phyloP scores from a whole-genome alignment of 768 basidiomycete genomes.

The Agrocybe praecox region DNA sequence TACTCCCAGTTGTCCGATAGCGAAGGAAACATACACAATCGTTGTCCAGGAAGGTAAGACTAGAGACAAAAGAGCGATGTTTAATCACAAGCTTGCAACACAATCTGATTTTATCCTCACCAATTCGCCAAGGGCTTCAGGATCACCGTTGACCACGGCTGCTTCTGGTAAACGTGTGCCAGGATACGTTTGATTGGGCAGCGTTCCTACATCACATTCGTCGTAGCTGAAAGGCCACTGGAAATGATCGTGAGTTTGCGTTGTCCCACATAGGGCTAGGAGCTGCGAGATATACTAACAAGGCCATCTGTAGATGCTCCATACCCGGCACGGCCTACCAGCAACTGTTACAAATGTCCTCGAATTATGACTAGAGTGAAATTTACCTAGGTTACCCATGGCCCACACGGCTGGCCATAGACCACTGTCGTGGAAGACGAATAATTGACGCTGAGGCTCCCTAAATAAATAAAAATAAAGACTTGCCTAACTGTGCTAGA shows the following conservation, averaged over 20 bases:
- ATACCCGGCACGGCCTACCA: conserved; percentile 66
- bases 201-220: conserved; percentile 78
- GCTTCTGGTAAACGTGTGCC: conserved; percentile 50
- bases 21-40: conserved; percentile 25
- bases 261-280: not conserved
- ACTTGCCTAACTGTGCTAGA: conserved; percentile 28
- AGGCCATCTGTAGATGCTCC: conserved; percentile 69
- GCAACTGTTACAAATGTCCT: conserved; percentile 6
- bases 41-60: conserved; percentile 74
- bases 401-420: conserved; percentile 48
- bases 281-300: conserved; percentile 38
- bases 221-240: conserved; percentile 75
- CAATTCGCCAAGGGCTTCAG: conserved; percentile 36
- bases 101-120: conserved; percentile 18
- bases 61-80: conserved; percentile 10
- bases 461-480: not conserved
- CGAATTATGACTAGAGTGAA: not conserved
- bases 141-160: conserved; percentile 43
- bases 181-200: conserved; percentile 75
- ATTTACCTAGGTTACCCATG: conserved; percentile 52
- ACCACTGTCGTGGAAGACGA: conserved; percentile 23
- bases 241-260: not conserved
- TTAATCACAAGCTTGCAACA: not conserved
- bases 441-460: not conserved
- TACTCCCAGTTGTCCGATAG: not conserved